Base-by-base conservation (phyloP, 2,329 filamentous ascomycete genomes). In the Ceratocystis variospora region DNA sequence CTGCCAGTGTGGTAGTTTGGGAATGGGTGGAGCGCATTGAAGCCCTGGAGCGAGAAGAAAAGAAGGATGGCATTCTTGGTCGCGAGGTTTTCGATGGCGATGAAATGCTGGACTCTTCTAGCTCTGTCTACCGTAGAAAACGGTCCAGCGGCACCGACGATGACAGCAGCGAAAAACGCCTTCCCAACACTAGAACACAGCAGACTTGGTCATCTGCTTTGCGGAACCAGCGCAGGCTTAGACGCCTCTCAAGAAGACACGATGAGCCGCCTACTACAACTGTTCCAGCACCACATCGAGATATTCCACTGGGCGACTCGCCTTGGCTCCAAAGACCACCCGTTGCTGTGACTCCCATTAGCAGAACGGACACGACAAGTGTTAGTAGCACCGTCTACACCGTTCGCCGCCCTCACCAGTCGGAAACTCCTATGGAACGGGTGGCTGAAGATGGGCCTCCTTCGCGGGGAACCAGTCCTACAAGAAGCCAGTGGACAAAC, bases 1-100 rank as follows among this genome's bases (percentile, higher is more conserved):
- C 91, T 1, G 92, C 92, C 33, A 96, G 90, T 76, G 92, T 96
- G n/a, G 89, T 96, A 25, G 92, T 96, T 1, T 96, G 92, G 92
- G 92, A 96, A 75, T 96, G 92, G 92, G 92, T 96, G 2, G 92
- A 96, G 75, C 83, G 92, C 31, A 96, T 96, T 62, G 92, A 96
- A 74, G 90, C 91, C 0, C 76, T 96, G 68, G 92, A 96, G 77
- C 84, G 92, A 70, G 91, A 96, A 74, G 91, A 96, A 74, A 90
- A 92, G 76, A 96, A 95, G 75, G 91, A 96, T 71, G 92, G 92
- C 0, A 95, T 96, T 66, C 77, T 96, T 1, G 92, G 92, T 2
- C 81, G 92, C 69, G 92, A 96, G 73, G 86, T 96, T 0, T 96
- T 96, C 72, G 92, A 96, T 71, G 92, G 91, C 2, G 92, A 96